Percentiles rank a stretch among this genome's conserved stretches.
Conservation (phyloP, 2,329 filamentous ascomycete genomes). For the Pezicula radicicola region DNA sequence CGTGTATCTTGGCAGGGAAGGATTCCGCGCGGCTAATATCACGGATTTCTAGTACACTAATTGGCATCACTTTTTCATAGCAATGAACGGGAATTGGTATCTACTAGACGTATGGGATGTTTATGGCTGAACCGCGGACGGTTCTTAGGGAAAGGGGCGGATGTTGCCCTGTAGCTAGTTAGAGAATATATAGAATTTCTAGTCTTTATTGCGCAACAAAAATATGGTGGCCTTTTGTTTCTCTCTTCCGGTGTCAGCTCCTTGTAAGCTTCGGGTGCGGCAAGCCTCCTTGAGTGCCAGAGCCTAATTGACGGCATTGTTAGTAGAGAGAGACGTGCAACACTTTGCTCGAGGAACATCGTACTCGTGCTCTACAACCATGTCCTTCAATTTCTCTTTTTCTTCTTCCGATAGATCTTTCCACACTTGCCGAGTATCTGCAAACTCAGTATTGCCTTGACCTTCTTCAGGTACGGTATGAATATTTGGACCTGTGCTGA, state of each 20-base stretch:
- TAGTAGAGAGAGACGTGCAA: neutral
- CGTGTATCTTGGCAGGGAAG: too few relatives aligned
- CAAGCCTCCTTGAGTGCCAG: neutral
- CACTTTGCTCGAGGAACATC: neutral
- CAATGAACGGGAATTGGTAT: too few relatives aligned
- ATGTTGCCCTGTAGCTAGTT: too few relatives aligned
- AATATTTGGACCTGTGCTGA: slow-evolving; percentile 25
- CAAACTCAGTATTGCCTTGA: slow-evolving; percentile 49
- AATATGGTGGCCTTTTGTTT: neutral
- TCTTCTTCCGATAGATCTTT: neutral
- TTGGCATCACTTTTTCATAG: too few relatives aligned
- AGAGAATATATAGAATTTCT: too few relatives aligned
- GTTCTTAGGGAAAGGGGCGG: too few relatives aligned
- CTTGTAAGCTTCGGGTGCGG: neutral
- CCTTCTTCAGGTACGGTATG: slow-evolving; percentile 34
- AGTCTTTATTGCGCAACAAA: too few relatives aligned
- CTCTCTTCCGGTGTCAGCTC: neutral
- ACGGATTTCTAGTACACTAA: too few relatives aligned
- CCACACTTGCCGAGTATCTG: slow-evolving; percentile 48
- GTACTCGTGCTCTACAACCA: neutral
- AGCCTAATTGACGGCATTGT: neutral
- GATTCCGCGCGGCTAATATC: too few relatives aligned
- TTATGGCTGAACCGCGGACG: too few relatives aligned
- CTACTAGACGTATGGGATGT: too few relatives aligned
- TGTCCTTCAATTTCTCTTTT: neutral